Evolutionary conservation across 768 basidiomycete species (phyloP).

Genomic region (Boletus tomentosulus): DNA sequence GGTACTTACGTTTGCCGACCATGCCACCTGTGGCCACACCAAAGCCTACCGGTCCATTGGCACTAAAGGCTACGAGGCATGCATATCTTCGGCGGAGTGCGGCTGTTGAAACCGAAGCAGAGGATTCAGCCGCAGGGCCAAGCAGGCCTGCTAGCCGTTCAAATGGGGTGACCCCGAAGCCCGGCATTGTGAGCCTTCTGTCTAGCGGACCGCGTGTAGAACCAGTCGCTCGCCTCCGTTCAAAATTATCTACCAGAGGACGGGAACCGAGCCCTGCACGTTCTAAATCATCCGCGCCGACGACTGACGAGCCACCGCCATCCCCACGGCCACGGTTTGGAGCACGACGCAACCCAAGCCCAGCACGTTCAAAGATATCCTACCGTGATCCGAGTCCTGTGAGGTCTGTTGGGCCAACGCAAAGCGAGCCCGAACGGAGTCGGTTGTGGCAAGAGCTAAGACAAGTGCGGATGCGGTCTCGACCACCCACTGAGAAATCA

Average conservation of each 20-base stretch:
- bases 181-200: constrained; percentile 39
- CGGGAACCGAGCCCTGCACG: constrained; percentile 32
- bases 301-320: constrained; percentile 20
- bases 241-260: constrained; percentile 23
- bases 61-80: constrained; percentile 27
- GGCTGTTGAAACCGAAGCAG: constrained; percentile 28
- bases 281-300: constrained; percentile 22
- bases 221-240: constrained; percentile 22
- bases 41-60: constrained; percentile 26
- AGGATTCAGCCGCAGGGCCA: constrained; percentile 29
- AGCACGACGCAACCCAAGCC: constrained; percentile 38
- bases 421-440: constrained; percentile 39
- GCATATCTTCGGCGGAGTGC: constrained; percentile 28
- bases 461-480: constrained; percentile 45
- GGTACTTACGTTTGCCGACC: constrained; percentile 72
- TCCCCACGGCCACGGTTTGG: constrained; percentile 34
- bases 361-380: constrained; percentile 32
- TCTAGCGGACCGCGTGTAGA: constrained; percentile 31
- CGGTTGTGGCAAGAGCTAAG: constrained; percentile 54
- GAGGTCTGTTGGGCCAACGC: constrained; percentile 27
- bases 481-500: constrained; percentile 42
- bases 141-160: constrained; percentile 23
- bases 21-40: constrained; percentile 28
- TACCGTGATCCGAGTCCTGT: constrained; percentile 26
- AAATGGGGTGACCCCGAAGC: constrained; percentile 24